phyloP scores from a whole-genome alignment of 768 basidiomycete genomes.

The Kwoniella sp. region DNA sequence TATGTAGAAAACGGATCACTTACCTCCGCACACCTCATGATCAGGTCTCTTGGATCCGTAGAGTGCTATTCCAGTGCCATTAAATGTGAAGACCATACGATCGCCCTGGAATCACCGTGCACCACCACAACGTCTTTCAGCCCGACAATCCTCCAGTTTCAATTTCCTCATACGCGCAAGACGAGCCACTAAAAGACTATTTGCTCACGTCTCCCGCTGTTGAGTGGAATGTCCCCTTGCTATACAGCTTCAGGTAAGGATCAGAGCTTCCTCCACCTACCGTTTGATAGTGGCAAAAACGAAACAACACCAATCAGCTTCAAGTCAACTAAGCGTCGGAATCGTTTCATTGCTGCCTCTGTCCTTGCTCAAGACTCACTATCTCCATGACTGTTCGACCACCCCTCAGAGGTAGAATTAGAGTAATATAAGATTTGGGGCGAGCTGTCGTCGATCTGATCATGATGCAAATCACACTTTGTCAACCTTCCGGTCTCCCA shows the following conservation, averaged over 20 bases:
- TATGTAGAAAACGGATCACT: no score
- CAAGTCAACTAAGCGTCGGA: no score
- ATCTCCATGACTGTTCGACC: neutral
- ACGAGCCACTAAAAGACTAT: no score
- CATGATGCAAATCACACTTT: no score
- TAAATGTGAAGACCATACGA: conserved; percentile 29
- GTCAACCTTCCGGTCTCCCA: no score
- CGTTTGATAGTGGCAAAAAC: no score
- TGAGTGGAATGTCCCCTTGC: conserved; percentile 11
- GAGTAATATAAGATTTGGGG: neutral
- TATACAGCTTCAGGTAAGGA: conserved; percentile 3
- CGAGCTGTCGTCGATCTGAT: neutral
- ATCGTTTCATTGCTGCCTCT: no score
- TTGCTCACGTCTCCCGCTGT: conserved; percentile 9
- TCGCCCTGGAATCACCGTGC: conserved; percentile 35
- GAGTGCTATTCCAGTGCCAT: conserved; percentile 32
- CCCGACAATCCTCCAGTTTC: no score
- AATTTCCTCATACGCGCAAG: no score
- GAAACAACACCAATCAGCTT: no score
- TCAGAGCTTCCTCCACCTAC: neutral
- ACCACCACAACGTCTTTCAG: no score
- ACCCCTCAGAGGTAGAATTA: neutral
- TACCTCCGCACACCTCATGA: conserved; percentile 28
- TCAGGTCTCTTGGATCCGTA: conserved; percentile 32
- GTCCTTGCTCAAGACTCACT: neutral